Percentiles rank a stretch among this genome's conserved stretches.
Evolutionary conservation across 345 rosid genomes (phyloP).

Genomic region (Pugionium dolabratum): DNA sequence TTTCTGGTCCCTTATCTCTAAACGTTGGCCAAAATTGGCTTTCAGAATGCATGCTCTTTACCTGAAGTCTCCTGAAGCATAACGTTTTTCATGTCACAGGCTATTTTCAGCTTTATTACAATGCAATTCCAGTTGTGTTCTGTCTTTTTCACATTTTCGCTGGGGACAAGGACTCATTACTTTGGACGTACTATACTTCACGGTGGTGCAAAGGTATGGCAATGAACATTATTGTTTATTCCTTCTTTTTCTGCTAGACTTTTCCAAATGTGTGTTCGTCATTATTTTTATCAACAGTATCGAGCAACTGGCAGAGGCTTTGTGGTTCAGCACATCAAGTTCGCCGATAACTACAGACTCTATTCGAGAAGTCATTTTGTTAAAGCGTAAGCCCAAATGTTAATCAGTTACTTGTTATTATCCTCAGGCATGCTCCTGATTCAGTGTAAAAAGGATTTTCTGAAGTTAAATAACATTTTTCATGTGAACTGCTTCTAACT

Average conservation of each 20-base stretch:
- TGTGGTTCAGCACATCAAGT: slow-evolving; percentile 95
- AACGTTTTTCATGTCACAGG: slow-evolving; percentile 53
- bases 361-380: slow-evolving; percentile 97
- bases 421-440: slow-evolving; percentile 26
- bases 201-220: slow-evolving; percentile 91
- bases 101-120: slow-evolving; percentile 91
- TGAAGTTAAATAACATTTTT: slow-evolving; percentile 2
- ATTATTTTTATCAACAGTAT: slow-evolving; percentile 57
- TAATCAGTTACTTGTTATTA: slow-evolving; percentile 19
- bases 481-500: slow-evolving; percentile 12
- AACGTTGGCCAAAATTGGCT: slow-evolving; percentile 11
- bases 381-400: slow-evolving; percentile 73
- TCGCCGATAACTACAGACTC: slow-evolving; percentile 95
- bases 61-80: slow-evolving; percentile 6
- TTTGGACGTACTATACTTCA: slow-evolving; percentile 99
- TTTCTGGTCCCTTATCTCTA: background rate
- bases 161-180: slow-evolving; percentile 97
- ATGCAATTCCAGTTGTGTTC: slow-evolving; percentile 98
- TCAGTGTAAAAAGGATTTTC: slow-evolving; percentile 23
- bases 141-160: slow-evolving; percentile 96
- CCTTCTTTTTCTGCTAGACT: slow-evolving; percentile 2
- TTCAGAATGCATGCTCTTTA: slow-evolving; percentile 17
- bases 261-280: slow-evolving; percentile 31
- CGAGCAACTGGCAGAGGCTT: slow-evolving; percentile 99
- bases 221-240: background rate